These are phyloP conservation scores for Aspergillus sclerotioniger DNA, from an alignment of 495 filamentous ascomycete genomes.

Conservation along the genomic window DNA sequence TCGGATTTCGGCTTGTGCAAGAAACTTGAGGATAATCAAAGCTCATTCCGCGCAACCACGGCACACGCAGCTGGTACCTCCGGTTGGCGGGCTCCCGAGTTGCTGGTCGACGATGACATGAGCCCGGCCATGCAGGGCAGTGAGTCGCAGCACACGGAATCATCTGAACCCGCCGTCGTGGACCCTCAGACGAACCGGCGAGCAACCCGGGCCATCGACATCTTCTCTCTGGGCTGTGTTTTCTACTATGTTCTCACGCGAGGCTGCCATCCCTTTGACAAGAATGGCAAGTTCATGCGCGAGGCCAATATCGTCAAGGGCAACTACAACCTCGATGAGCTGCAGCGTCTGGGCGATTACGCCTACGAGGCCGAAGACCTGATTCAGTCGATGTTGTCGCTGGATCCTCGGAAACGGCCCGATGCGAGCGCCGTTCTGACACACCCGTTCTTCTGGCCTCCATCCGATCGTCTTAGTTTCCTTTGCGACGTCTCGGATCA, in stretches of 20 bases:
- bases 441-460: conserved; percentile 94
- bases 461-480: conserved; percentile 84
- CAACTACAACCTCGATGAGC: conserved; percentile 65
- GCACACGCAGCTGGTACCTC: conserved; percentile 90
- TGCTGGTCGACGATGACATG: conserved; percentile 76
- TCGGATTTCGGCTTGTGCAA: conserved; percentile 98
- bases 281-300: conserved; percentile 86
- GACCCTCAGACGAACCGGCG: conserved; percentile 68
- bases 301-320: conserved; percentile 96
- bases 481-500: conserved; percentile 92
- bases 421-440: conserved; percentile 73
- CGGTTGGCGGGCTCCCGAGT: conserved; percentile 93
- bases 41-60: conserved; percentile 90
- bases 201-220: conserved; percentile 92
- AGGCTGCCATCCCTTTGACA: conserved; percentile 92
- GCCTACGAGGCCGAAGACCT: conserved; percentile 84
- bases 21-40: conserved; percentile 93
- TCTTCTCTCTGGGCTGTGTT: conserved; percentile 92
- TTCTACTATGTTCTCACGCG: conserved; percentile 94
- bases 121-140: conserved; percentile 26
- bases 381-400: conserved; percentile 76
- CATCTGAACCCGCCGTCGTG: conserved; percentile 57
- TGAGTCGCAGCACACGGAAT: conserved; percentile 49
- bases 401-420: conserved; percentile 68
- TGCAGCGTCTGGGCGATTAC: conserved; percentile 74